A percentile compares a stretch with the other conserved stretches of the same genome.
Evolutionary conservation across 176 grass and related monocot species (phyloP).

Genomic region (Eremochloa ophiuroides): DNA sequence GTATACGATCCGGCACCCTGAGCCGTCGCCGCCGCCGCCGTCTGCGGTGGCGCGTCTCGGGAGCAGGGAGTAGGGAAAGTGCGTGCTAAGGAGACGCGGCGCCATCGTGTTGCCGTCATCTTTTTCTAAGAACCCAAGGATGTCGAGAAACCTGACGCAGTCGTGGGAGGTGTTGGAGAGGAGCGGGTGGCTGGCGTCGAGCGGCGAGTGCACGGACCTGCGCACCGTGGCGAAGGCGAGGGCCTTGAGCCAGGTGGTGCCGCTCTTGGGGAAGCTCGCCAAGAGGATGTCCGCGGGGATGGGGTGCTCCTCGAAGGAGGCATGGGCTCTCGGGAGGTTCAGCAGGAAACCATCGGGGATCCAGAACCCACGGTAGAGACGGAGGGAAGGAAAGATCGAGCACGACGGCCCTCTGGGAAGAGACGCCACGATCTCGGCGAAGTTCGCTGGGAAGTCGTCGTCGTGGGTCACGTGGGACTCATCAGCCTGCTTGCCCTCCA

Average conservation of each 20-base stretch:
- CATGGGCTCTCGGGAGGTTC: not conserved
- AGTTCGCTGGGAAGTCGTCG: conserved; percentile 5
- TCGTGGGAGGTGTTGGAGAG: no score
- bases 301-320: not conserved
- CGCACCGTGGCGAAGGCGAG: conserved; percentile 17
- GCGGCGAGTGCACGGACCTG: no score
- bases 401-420: not conserved
- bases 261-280: not conserved
- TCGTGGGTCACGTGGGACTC: not conserved
- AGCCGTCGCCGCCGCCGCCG: no score
- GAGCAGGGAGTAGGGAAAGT: no score
- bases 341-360: not conserved
- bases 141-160: no score
- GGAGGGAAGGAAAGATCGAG: not conserved
- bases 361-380: no score
- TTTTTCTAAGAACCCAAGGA: no score
- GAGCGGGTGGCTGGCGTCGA: no score
- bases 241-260: conserved; percentile 50
- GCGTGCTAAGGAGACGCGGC: no score
- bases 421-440: not conserved
- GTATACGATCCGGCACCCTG: no score
- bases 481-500: not conserved
- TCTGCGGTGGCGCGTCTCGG: no score
- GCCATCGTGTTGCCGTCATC: no score
- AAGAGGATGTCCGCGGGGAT: conserved; percentile 1